These are phyloP conservation scores for Hanseniaspora nectarophila DNA, from an alignment of 805 yeast species.

Conservation along the genomic window DNA sequence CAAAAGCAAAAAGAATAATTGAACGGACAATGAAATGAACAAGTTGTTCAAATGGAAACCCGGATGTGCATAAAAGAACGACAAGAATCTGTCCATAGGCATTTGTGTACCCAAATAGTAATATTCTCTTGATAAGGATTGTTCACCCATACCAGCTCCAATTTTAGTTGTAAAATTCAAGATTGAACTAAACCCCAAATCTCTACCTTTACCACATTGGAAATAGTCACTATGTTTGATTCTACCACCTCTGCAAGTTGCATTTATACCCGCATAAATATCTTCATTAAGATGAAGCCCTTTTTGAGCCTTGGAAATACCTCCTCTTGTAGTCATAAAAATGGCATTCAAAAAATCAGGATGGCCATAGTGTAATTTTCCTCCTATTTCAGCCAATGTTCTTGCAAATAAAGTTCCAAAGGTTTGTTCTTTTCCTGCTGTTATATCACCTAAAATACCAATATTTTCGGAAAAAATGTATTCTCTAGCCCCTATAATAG, in stretches of 20 bases:
- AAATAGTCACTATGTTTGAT: slow-evolving; percentile 91
- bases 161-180: slow-evolving; percentile 88
- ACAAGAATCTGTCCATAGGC: slow-evolving; percentile 78
- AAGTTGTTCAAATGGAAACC: slow-evolving; percentile 90
- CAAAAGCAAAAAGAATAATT: slow-evolving; percentile 67
- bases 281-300: slow-evolving; percentile 90
- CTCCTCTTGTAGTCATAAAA: slow-evolving; percentile 92
- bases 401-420: slow-evolving; percentile 92
- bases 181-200: slow-evolving; percentile 84
- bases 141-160: slow-evolving; percentile 99
- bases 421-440: slow-evolving; percentile 95
- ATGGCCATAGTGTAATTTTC: slow-evolving; percentile 90
- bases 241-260: slow-evolving; percentile 77
- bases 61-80: slow-evolving; percentile 93
- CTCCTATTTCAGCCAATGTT: slow-evolving; percentile 86
- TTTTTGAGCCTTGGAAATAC: slow-evolving; percentile 87
- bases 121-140: slow-evolving; percentile 80
- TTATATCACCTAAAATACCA: slow-evolving; percentile 89
- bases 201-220: slow-evolving; percentile 96
- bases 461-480: slow-evolving; percentile 86
- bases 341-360: slow-evolving; percentile 87
- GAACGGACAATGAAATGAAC: slow-evolving; percentile 78
- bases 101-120: slow-evolving; percentile 80
- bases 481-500: slow-evolving; percentile 90
- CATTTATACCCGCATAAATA: slow-evolving; percentile 91